Evolutionary conservation across 108 stramenopile genomes (phyloP).

Genomic region (Cyclostephanos invisitatus): DNA sequence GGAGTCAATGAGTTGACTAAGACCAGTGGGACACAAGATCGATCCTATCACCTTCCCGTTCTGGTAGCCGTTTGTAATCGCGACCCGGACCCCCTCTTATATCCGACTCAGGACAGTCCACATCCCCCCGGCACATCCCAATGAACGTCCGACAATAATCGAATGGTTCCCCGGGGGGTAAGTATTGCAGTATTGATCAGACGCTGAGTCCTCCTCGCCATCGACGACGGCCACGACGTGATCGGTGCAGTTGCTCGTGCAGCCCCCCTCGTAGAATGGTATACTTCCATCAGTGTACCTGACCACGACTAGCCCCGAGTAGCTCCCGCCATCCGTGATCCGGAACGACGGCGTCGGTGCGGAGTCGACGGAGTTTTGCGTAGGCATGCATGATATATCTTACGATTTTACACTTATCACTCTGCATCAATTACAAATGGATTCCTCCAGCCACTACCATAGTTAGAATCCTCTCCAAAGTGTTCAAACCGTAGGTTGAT

Average conservation of each 20-base stretch:
- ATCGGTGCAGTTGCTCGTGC: background rate
- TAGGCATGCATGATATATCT: background rate
- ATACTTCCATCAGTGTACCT: conserved; percentile 1
- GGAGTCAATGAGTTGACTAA: background rate
- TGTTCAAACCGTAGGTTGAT: background rate
- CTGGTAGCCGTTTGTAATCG: background rate
- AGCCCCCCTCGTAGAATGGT: background rate
- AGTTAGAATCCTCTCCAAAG: no score
- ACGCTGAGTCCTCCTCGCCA: background rate
- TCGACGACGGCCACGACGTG: background rate
- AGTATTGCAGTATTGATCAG: conserved; percentile 1
- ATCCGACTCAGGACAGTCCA: background rate
- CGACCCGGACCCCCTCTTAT: background rate
- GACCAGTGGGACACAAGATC: conserved; percentile 10
- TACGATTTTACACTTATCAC: no score
- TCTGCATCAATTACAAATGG: no score
- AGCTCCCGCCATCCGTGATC: background rate
- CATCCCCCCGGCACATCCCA: background rate
- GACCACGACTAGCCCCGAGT: background rate
- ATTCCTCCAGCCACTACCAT: no score
- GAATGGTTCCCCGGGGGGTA: conserved; percentile 10
- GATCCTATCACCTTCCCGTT: conserved; percentile 10
- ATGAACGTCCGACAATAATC: conserved; percentile 5
- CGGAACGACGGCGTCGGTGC: background rate
- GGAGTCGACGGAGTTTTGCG: background rate